phyloP scores from a whole-genome alignment of 2,329 filamentous ascomycete species.

The Acrocalymma vagum region DNA sequence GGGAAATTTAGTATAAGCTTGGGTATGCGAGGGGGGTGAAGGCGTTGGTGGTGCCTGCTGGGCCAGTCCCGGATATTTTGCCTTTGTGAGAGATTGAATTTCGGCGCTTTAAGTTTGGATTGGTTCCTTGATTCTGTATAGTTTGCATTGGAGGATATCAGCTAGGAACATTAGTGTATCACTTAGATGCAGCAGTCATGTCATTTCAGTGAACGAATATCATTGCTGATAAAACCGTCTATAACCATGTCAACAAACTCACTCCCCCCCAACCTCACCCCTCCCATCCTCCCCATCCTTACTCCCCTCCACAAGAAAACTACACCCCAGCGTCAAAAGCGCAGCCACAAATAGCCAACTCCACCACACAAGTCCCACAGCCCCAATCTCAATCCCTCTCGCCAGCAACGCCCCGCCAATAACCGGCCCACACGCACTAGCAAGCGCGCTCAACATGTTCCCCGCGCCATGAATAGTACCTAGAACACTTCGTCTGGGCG shows the following conservation, averaged over 20 bases:
- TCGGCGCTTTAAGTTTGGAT: no score
- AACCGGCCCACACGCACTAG: conserved; percentile 66
- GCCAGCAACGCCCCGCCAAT: conserved; percentile 67
- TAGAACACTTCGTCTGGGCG: conserved; percentile 60
- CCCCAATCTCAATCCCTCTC: conserved; percentile 61
- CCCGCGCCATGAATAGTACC: conserved; percentile 65
- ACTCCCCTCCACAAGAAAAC: conserved; percentile 64
- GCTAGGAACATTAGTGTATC: no score
- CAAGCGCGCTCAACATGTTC: conserved; percentile 65
- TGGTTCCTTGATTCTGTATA: no score
- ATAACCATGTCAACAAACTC: no score
- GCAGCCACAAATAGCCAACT: conserved; percentile 58
- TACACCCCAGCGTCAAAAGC: conserved; percentile 59
- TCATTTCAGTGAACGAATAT: no score
- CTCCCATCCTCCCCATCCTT: conserved; percentile 59
- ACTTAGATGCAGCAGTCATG: no score
- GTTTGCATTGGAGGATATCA: no score
- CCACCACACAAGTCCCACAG: conserved; percentile 68
- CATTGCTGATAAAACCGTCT: no score
- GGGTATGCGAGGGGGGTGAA: conserved; percentile 16
- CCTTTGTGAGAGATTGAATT: conserved; percentile 19
- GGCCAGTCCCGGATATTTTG: conserved; percentile 30
- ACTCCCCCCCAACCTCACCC: no score
- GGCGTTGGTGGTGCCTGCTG: conserved; percentile 27
- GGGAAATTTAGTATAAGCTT: conserved; percentile 20